Percentiles rank a stretch among this genome's conserved stretches.
These are phyloP conservation scores for Zygotorulaspora chibaensis DNA, from an alignment of 805 yeast genomes.

Conservation along the genomic window DNA sequence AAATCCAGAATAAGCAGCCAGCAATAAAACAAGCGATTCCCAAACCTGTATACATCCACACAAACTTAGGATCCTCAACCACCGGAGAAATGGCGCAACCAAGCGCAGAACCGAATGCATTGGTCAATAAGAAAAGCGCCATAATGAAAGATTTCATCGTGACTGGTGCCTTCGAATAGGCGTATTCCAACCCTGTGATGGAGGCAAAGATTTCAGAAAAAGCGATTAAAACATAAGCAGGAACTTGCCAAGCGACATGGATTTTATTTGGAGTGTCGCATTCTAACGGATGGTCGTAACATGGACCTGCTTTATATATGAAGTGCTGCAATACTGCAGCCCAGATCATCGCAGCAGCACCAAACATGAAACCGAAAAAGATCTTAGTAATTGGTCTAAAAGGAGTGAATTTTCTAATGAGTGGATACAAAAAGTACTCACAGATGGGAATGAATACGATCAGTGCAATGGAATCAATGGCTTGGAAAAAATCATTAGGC, in stretches of 20 bases:
- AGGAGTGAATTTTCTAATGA: slow-evolving; percentile 45
- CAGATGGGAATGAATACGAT: slow-evolving; percentile 73
- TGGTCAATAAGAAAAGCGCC: slow-evolving; percentile 60
- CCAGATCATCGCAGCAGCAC: slow-evolving; percentile 61
- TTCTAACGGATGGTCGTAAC: slow-evolving; percentile 58
- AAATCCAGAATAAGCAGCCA: slow-evolving; percentile 59
- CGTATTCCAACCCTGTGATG: slow-evolving; percentile 78
- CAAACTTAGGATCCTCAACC: slow-evolving; percentile 62
- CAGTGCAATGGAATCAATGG: slow-evolving; percentile 69
- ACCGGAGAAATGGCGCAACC: slow-evolving; percentile 70
- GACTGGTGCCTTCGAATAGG: slow-evolving; percentile 76
- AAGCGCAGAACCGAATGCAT: slow-evolving; percentile 72
- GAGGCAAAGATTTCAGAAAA: slow-evolving; percentile 75
- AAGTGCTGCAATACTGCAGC: slow-evolving; percentile 71
- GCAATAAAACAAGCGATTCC: slow-evolving; percentile 54
- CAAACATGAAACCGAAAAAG: slow-evolving; percentile 63
- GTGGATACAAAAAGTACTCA: slow-evolving; percentile 56
- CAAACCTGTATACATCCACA: slow-evolving; percentile 65
- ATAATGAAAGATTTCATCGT: slow-evolving; percentile 42
- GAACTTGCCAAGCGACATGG: slow-evolving; percentile 64
- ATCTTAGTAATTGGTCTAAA: slow-evolving; percentile 72
- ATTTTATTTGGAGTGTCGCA: slow-evolving; percentile 43
- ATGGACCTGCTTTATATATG: slow-evolving; percentile 68
- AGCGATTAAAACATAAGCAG: slow-evolving; percentile 67
- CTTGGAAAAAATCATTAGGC: slow-evolving; percentile 77